Base-by-base conservation (phyloP, 192 early-diverging fungal genomes). In the Podila epicladia region DNA sequence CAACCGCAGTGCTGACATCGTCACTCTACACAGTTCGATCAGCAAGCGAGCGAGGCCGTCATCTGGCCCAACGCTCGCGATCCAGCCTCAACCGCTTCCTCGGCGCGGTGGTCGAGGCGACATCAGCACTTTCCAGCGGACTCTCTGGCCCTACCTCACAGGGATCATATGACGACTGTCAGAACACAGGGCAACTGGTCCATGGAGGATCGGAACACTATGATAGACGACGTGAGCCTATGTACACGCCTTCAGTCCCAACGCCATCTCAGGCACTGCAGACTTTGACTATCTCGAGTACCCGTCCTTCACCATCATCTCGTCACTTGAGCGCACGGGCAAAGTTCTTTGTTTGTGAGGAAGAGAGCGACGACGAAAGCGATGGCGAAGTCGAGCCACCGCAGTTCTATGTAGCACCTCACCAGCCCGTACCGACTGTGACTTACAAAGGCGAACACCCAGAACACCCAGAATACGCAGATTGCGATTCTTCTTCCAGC, bases 331-430 rank as follows among this genome's bases (percentile, higher is more conserved):
- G n/a, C 53, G 53, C 53, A 55, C 20, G 31, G 31, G 28, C 59
- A 61, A 61, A 61, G 12, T 61, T 61, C 26, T 61, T 61, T 33
- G 59, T 61, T 61, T 61, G 59, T 17, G 59, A 60, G 29, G 58
- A 61, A 1, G 59, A 61, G 0, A 61, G 29, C 19, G 59, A 61
- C 20, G 59, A 61, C 26, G 59, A 61, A 9, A 31, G 29, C 26
- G 59, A 61, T 2, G 59, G 19, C 29, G 31, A 60, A 2, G 24
- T 41, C 38, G 38, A 37, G 35, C 35, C 41, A 9, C 41, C 12
- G 4, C 41, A 45, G 41, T 4, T 0, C 41, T 1, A 11, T 9
- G 9, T 37, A 45, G 13, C 41, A 45, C 15, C 15, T 45, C 41
- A 1, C 41, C 41, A 45, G 41, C 13, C 17, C 3, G 15, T 45